Base-by-base conservation (phyloP, 2,329 filamentous ascomycete genomes). In the Xylariaceae sp. region DNA sequence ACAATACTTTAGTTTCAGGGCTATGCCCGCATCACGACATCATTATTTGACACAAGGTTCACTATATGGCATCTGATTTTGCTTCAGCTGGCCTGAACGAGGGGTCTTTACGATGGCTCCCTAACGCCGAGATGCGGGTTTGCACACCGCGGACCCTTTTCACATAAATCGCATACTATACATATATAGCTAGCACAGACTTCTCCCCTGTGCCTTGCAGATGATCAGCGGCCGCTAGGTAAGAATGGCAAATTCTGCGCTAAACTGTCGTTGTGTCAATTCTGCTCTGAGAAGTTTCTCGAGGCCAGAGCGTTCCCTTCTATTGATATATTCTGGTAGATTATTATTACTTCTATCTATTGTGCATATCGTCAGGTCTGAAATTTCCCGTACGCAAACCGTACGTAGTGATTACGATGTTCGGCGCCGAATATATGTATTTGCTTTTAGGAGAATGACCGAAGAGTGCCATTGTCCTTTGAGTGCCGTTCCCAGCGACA, bases 161-260 rank as follows among this genome's bases (percentile, higher is more conserved):
- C n/a, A n/a, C n/a, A n/a, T n/a, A n/a, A n/a, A n/a, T n/a, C n/a
- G n/a, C n/a, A n/a, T n/a, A n/a, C n/a, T n/a, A n/a, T n/a, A n/a
- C n/a, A n/a, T n/a, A n/a, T n/a, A n/a, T 37, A 16, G 6, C 32
- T 37, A 37, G 32, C 14, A 3, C 44, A 26, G 16, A 12, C 44
- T 18, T n/a, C n/a, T n/a, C 44, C 44, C 44, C 44, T 46, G 44
- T 46, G 44, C 20, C 21, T 46, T 46, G 44, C 44, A 46, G 44
- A 20, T 32, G 44, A 46, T 46, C 44, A 29, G 18, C 44, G 21
- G 44, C 29, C 18, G 44, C 23, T 46, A 46, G 29, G 29, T 20
- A 21, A n/a, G 19, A 46, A 18, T 32, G 21, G 44, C 6, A 29
- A 46, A 46, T n/a, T 46, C n/a, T 29, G n/a, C n/a, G n/a, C n/a